Percentiles rank a stretch among this genome's conserved stretches.
Conservation (phyloP, 176 grass and related monocot species). For the Hyparrhenia diplandra region DNA sequence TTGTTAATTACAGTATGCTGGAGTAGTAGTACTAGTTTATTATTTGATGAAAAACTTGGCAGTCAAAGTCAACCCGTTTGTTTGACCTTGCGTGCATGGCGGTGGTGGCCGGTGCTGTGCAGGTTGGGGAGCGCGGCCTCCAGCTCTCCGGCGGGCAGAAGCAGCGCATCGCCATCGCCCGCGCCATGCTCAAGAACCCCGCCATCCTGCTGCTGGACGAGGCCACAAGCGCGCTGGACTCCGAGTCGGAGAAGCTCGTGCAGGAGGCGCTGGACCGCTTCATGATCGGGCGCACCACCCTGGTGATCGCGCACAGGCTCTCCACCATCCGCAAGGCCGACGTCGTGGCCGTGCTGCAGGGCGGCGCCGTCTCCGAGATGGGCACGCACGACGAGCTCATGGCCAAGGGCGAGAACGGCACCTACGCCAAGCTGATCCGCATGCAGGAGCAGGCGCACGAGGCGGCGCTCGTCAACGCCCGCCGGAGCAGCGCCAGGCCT, state of each 20-base stretch:
- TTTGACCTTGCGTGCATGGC: not conserved
- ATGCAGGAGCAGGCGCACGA: constrained; percentile 98
- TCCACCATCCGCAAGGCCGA: constrained; percentile 98
- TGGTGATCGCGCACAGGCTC: constrained; percentile 90
- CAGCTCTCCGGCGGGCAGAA: constrained; percentile 97
- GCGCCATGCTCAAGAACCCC: constrained; percentile 95
- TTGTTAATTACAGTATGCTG: not conserved
- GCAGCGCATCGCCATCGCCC: constrained; percentile 89
- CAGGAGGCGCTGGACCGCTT: constrained; percentile 97
- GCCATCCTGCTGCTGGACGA: constrained; percentile 92
- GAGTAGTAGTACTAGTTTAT: not conserved
- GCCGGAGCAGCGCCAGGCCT: constrained; percentile 83
- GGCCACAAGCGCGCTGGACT: constrained; percentile 90
- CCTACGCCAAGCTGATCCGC: constrained; percentile 82
- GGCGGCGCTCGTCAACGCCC: constrained; percentile 59
- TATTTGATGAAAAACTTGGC: not conserved
- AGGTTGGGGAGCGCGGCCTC: constrained; percentile 95
- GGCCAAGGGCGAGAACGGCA: constrained; percentile 58
- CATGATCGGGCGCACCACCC: constrained; percentile 97
- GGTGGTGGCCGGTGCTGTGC: not conserved
- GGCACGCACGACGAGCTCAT: constrained; percentile 94
- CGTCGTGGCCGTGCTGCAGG: constrained; percentile 80
- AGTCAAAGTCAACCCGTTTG: not conserved
- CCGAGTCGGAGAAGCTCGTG: constrained; percentile 92
- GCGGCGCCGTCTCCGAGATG: constrained; percentile 71